Evolutionary conservation across 345 rosid genomes (phyloP), one percentile per base, ranked within the genome.

Genomic region (Abelmoschus esculentus): DNA sequence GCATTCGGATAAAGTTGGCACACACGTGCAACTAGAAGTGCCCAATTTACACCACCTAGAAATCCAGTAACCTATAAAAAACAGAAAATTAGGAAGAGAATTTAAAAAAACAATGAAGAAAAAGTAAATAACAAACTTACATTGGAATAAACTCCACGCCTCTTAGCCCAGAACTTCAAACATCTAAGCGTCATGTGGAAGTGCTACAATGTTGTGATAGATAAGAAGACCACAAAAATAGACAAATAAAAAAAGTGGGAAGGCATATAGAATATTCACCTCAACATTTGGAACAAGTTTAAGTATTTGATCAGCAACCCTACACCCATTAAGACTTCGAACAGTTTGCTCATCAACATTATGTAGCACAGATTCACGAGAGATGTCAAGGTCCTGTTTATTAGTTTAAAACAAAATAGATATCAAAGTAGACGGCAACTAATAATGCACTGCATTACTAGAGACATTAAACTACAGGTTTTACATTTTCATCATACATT

Each of bases 281-380:
- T 93, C 86, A 73, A 86, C 77, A 76, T 88, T 87, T 50, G 98
- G 97, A 80, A 93, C 93, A 29, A 88, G 91, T 77, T 86, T 91
- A 26, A 93, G 87, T 74, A 93, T 93, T 83, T 88, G 97, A 80
- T 91, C 98, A 32, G 98, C 97, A 81, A 89, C 98, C 78, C 97
- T 83, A 85, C 98, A 93, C 9, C 98, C 98, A 80, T 91, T 91
- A 74, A 93, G 98, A 79, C 98, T 93, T 58, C 96, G 88, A 63
- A 86, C 98, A 19, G 96, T 89, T 47, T 85, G 96, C 80, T 89
- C 98, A 80, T 93, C 98, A 49, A 87, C 88, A 64, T 89, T 78
- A 64, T 82, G 75, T 17, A 91, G 82, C 73, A 93, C 93, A 63
- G 90, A 81, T 18, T 74, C 79, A 74, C 79, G 65, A 9, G 98